A percentile compares a stretch with the other conserved stretches of the same genome.
phyloP scores from a whole-genome alignment of 1,284 basidiomycete species.

The Ceratobasidium papillatum region DNA sequence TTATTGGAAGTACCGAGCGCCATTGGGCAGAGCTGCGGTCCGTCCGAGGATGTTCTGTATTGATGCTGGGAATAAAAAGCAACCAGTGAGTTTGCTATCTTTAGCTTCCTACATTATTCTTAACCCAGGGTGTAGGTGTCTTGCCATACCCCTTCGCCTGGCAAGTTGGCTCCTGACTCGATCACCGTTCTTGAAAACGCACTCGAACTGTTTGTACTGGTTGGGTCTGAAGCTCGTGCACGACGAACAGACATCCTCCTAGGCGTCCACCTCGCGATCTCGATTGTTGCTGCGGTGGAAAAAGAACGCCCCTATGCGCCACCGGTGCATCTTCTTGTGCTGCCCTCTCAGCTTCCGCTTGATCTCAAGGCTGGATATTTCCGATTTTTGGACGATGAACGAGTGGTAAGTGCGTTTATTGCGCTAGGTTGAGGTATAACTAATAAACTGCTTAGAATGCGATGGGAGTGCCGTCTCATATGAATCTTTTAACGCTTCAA shows the following conservation, averaged over 20 bases:
- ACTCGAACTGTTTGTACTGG: conserved; percentile 79
- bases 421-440: not conserved
- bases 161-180: conserved; percentile 49
- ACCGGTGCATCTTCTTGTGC: conserved; percentile 71
- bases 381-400: conserved; percentile 69
- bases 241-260: conserved; percentile 66
- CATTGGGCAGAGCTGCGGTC: conserved; percentile 57
- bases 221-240: conserved; percentile 69
- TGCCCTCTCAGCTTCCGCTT: conserved; percentile 74
- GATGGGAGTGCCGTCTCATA: conserved; percentile 70
- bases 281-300: conserved; percentile 23
- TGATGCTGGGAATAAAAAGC: conserved; percentile 52
- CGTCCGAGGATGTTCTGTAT: conserved; percentile 52
- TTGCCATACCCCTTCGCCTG: conserved; percentile 31
- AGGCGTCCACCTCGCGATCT: conserved; percentile 64
- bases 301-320: conserved; percentile 67
- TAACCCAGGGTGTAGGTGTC: not conserved
- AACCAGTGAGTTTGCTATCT: conserved; percentile 53
- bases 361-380: conserved; percentile 68
- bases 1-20: conserved; percentile 75
- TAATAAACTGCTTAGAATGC: conserved; percentile 60
- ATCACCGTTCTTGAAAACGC: conserved; percentile 74
- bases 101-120: not conserved
- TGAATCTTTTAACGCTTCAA: conserved; percentile 71
- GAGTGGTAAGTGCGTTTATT: conserved; percentile 58